phyloP scores from a whole-genome alignment of 2,329 filamentous ascomycete genomes.

The Fusarium clavum region DNA sequence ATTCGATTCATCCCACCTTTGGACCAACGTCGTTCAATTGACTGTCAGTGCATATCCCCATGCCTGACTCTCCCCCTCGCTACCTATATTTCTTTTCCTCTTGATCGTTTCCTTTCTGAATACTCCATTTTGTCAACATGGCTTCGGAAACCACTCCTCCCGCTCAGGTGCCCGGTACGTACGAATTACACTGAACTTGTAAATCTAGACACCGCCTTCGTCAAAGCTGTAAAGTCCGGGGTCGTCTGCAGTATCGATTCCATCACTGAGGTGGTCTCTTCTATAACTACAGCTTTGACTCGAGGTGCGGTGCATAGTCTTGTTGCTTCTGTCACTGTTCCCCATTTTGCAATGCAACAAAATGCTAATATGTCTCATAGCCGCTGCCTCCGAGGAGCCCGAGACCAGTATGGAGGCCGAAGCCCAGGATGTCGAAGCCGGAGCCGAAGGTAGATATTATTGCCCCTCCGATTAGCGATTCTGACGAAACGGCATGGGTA shows the following conservation, averaged over 20 bases:
- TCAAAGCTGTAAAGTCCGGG: constrained; percentile 34
- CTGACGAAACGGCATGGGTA: constrained; percentile 15
- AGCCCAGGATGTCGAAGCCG: constrained; percentile 47
- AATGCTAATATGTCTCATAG: constrained; percentile 31
- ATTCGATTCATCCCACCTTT: constrained; percentile 27
- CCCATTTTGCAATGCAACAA: background rate
- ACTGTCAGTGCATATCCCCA: constrained; percentile 44
- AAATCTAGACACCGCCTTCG: constrained; percentile 36
- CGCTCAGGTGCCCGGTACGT: constrained; percentile 46
- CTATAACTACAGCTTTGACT: constrained; percentile 7
- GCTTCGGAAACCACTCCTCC: constrained; percentile 49
- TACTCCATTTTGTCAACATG: constrained; percentile 47
- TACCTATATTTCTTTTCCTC: constrained; percentile 29
- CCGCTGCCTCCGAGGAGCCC: constrained; percentile 40
- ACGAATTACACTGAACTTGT: constrained; percentile 19
- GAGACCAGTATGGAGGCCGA: constrained; percentile 44
- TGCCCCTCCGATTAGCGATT: constrained; percentile 5
- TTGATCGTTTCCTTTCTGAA: constrained; percentile 26
- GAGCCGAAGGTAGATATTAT: constrained; percentile 50
- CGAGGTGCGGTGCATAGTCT: background rate
- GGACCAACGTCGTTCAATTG: constrained; percentile 43
- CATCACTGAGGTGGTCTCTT: constrained; percentile 18
- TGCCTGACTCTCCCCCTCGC: constrained; percentile 43
- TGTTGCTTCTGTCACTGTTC: background rate
- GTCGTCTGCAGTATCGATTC: constrained; percentile 11